phyloP scores from a whole-genome alignment of 2,329 filamentous ascomycete species.

The Cryphonectria naterciae region DNA sequence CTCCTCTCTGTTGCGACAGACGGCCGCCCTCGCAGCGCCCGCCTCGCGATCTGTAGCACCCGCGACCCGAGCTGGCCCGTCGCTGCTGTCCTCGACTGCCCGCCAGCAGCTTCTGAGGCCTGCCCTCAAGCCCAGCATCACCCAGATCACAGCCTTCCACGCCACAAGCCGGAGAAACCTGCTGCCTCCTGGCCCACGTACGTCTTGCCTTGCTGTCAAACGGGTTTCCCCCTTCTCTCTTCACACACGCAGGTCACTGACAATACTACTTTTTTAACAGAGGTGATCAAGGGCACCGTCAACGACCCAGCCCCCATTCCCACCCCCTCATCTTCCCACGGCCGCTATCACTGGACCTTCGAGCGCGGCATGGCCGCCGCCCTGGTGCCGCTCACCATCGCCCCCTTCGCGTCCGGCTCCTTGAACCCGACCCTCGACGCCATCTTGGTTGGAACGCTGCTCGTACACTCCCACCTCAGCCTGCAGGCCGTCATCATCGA shows the following conservation, averaged over 20 bases:
- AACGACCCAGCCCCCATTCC: conserved; percentile 86
- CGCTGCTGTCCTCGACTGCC: conserved; percentile 30
- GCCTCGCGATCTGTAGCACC: conserved; percentile 43
- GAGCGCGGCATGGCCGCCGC: conserved; percentile 83
- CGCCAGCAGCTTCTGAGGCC: conserved; percentile 31
- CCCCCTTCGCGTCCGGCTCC: conserved; percentile 89
- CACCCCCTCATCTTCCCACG: conserved; percentile 73
- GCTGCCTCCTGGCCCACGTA: conserved; percentile 85
- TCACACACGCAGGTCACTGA: conserved; percentile 45
- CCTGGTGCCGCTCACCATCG: conserved; percentile 83
- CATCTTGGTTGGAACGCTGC: conserved; percentile 77
- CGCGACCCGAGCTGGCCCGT: conserved; percentile 28
- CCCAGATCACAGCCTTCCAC: conserved; percentile 80
- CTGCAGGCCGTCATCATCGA: conserved; percentile 91
- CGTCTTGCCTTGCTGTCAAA: conserved; percentile 42
- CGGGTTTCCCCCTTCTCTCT: neutral
- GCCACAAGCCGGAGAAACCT: conserved; percentile 75
- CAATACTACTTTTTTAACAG: conserved; percentile 48
- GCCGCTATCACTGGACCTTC: conserved; percentile 98
- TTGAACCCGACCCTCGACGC: conserved; percentile 90
- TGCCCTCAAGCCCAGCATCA: conserved; percentile 39
- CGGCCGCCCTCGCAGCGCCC: conserved; percentile 46
- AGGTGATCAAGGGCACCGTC: conserved; percentile 69
- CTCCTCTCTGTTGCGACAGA: conserved; percentile 59
- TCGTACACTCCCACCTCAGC: conserved; percentile 94